Evolutionary conservation across 1,139 yeast genomes (phyloP), one percentile per base, ranked within the genome.

Genomic region (Kluyveromyces sp.): DNA sequence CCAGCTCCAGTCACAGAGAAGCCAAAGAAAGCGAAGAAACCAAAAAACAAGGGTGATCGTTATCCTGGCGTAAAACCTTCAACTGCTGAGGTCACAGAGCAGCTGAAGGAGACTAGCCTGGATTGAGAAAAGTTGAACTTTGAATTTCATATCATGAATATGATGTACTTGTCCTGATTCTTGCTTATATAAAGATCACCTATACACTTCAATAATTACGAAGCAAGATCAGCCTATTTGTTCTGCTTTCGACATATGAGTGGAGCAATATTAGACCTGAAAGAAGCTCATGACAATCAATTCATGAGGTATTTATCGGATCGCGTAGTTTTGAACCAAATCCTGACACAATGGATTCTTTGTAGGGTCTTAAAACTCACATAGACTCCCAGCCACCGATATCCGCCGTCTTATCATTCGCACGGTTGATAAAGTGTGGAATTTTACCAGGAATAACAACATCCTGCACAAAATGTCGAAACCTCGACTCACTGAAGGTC

Each of bases 371-470:
- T n/a, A n/a, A n/a, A n/a, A n/a, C n/a, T 59, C 68, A 89, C 57
- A 89, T 68, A 1, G 96, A 86, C 55, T 84, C 94, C 98, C 98
- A 92, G 1, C 97, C 97, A 11, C 97, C 97, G 30, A 84, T 78
- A 63, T 92, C 97, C 31, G 81, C 66, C 6, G 75, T 78, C 38
- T 81, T 78, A 54, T 89, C 96, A 29, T 92, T 70, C 51, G 79
- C 80, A 52, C 97, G 71, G 1, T 87, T 89, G 37, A 89, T 80
- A 45, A 74, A 71, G 53, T 86, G 87, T 2, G 88, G 82, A 12
- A 86, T 70, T 55, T 84, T 85, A 58, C 88, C 94, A 48, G 77
- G 83, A 19, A 89, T 69, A 89, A 96, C 84, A 40, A 85, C 68
- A 31, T 74, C 75, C 45, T 81, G 72, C 16, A 75, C 74, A 47